Base-by-base conservation (phyloP, 768 basidiomycete species). In the Boletus pseudopeckii region DNA sequence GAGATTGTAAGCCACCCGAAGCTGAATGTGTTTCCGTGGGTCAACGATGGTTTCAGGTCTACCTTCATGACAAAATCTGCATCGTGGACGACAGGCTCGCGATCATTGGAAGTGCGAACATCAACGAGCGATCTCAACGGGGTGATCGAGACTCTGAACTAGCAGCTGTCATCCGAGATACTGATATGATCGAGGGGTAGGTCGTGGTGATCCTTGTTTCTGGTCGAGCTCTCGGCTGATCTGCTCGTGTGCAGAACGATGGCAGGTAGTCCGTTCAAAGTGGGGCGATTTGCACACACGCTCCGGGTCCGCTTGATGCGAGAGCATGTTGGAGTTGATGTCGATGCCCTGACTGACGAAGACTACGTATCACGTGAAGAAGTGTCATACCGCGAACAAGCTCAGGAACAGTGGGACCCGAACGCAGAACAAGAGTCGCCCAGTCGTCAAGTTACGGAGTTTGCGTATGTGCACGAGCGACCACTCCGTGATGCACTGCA, bases 141-240 rank as follows among this genome's bases (percentile, higher is more conserved):
- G 97, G 97, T 22, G 96, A 99, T 68, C 86, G 97, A 28, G 97
- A 99, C 70, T 98, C 96, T 3, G 97, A 99, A 68, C 70, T 98
- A 33, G 92, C 93, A 4, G 85, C 90, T 36, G 84, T 99, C 42
- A 90, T 98, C 48, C 79, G 93, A 57, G 97, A 99, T 64, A 98
- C 96, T 4, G 96, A 99, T 64, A 88, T 99, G 90, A 88, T 98
- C 48, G 86, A 96, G 54, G 81, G 92, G 91, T 89, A 57, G 47
- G 81, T 73, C n/a, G 2, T 34, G n/a, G 28, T 43, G 10, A 37
- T 22, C 28, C 28, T 33, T 41, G 8, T 53, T 38, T 41, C 18
- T 24, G 26, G 17, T 24, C 13, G 34, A 34, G 17, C n/a, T 22
- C 15, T 39, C 17, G 43, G 45, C 48, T 52, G 15, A 61, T 45